phyloP scores from a whole-genome alignment of 1,139 yeast genomes.

The Pichia sp. region DNA sequence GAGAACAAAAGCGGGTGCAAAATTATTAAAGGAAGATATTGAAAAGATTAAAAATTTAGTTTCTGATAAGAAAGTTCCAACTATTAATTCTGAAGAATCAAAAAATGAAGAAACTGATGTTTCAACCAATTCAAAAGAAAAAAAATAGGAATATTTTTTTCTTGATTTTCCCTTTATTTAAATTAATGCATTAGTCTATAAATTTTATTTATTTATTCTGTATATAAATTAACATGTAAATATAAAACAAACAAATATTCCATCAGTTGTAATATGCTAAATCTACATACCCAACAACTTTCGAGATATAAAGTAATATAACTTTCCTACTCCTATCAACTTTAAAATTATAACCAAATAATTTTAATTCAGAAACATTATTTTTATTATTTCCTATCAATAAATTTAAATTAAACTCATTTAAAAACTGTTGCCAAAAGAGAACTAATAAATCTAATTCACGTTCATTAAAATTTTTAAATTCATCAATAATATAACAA shows the following conservation, averaged over 20 bases:
- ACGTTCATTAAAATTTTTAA: constrained; percentile 17
- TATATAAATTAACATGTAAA: background rate
- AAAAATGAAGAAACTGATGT: background rate
- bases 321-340: constrained; percentile 14
- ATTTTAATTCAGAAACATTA: constrained; percentile 15
- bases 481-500: constrained; percentile 16
- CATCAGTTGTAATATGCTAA: constrained; percentile 17
- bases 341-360: constrained; percentile 25
- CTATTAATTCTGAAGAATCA: constrained; percentile 2
- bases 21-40: constrained; percentile 29
- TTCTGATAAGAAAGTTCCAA: constrained; percentile 27
- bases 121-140: background rate
- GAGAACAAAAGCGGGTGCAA: constrained; percentile 30
- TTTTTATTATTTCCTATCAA: constrained; percentile 8
- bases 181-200: too few relatives aligned
- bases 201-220: background rate
- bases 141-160: too few relatives aligned
- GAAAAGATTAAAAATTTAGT: constrained; percentile 22
- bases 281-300: constrained; percentile 20
- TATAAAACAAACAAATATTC: background rate
- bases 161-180: too few relatives aligned
- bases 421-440: constrained; percentile 21
- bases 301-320: constrained; percentile 20
- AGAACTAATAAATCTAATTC: constrained; percentile 19
- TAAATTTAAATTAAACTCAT: constrained; percentile 12